A percentile compares a stretch with the other conserved stretches of the same genome.
phyloP scores from a whole-genome alignment of 441 rosid species.

The Pelargonium australe region DNA sequence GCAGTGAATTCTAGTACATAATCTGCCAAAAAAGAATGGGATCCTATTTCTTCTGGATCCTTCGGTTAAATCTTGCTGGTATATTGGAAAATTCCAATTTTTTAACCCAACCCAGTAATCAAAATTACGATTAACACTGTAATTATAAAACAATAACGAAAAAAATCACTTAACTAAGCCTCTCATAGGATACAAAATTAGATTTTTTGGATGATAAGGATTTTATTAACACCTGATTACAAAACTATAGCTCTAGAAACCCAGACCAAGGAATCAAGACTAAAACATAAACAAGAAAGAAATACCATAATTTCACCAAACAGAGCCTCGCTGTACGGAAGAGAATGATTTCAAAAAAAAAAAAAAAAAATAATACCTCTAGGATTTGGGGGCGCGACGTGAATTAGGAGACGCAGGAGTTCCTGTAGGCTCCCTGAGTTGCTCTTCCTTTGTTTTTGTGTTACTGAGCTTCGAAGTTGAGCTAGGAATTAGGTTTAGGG shows the following conservation, averaged over 20 bases:
- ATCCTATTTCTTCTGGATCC: neutral
- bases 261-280: neutral
- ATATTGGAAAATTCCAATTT: no score
- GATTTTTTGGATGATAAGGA: neutral
- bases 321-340: neutral
- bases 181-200: neutral
- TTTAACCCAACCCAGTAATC: neutral
- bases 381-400: no score
- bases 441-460: no score
- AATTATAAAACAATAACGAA: neutral
- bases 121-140: neutral
- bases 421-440: no score
- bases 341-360: no score
- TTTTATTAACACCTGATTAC: neutral
- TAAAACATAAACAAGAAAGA: neutral
- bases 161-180: neutral
- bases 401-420: no score
- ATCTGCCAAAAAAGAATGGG: neutral
- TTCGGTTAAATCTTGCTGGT: neutral
- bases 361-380: no score
- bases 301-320: neutral
- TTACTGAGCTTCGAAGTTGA: no score
- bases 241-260: neutral
- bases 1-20: neutral
- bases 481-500: no score